Evolutionary conservation across 2,329 filamentous ascomycete genomes (phyloP), one percentile per base, ranked within the genome.

Genomic region (Scorias spongiosa): DNA sequence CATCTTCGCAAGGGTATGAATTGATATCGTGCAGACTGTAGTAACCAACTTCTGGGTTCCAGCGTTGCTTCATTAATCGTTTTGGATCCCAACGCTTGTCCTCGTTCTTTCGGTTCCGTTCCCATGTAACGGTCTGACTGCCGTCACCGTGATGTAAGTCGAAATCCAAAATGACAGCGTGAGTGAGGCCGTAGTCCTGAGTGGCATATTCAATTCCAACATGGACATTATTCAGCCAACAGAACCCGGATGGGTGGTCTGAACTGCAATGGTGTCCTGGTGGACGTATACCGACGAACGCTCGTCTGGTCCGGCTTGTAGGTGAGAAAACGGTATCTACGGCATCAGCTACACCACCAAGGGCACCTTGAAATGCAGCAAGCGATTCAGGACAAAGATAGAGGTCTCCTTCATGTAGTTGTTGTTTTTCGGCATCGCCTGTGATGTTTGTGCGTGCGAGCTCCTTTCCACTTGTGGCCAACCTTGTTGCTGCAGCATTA

Each of bases 1-100:
- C 91, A 59, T 75, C 76, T 61, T 98, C 91, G 60, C 91, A 98
- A 0, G 93, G 91, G 57, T 93, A 98, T 0, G 89, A 96, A 63
- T 98, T 96, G 66, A 98, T 95, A 57, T 98, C 91, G 61, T 98
- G 91, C 38, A 98, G 63, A 60, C 88, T 95, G 63, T 94, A 96
- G 60, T 98, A 98, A 9, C 88, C 91, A 54, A 96, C 91, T 0
- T 60, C 57, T 2, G 57, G 57, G 12, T 46, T 49, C 11, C 59
- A 45, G 43, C 54, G 57, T 37, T 53, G 28, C 43, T 58, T 59
- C 41, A 44, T 54, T 40, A 54, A 54, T 2, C 53, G 49, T 41
- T 56, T 59, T 9, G 49, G 54, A 38, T 49, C 50, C n/a, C 51
- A 20, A n/a, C 56, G 54, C 44, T 59, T 51, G 30, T 49, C 47